These are phyloP conservation scores for Pelargonium citronellum DNA, from an alignment of 441 rosid species.

Conservation along the genomic window DNA sequence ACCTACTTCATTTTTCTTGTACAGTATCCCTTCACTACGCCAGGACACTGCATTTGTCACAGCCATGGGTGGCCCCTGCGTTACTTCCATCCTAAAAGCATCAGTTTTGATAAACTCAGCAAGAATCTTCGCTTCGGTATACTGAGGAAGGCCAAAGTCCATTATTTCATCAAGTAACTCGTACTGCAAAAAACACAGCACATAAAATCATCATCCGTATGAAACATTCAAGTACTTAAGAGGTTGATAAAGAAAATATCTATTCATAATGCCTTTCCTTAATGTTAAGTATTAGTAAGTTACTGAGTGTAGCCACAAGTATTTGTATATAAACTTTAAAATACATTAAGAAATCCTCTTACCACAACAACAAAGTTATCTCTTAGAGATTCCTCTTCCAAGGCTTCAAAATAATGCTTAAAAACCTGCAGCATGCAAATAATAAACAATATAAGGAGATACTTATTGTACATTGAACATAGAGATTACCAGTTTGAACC, in stretches of 20 bases:
- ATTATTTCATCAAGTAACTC: conserved; percentile 99
- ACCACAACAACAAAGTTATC: conserved; percentile 99
- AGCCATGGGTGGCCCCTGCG: conserved; percentile 98
- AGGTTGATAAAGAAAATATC: background rate
- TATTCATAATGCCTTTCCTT: background rate
- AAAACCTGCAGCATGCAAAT: conserved; percentile 49
- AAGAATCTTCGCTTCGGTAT: conserved; percentile 86
- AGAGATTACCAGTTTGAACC: background rate
- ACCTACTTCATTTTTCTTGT: conserved; percentile 89
- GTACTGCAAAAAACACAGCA: conserved; percentile 39
- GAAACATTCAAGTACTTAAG: background rate
- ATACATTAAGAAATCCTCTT: conserved; percentile 21
- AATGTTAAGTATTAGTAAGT: background rate
- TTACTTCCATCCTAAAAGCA: conserved; percentile 97
- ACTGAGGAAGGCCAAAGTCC: conserved; percentile 98
- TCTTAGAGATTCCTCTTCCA: conserved; percentile 93
- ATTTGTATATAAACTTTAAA: too few species aligned
- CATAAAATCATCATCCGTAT: background rate
- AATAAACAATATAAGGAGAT: background rate
- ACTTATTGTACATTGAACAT: background rate
- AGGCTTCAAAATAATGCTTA: conserved; percentile 92
- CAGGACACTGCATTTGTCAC: conserved; percentile 97
- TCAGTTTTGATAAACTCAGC: conserved; percentile 96
- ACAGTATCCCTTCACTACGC: conserved; percentile 91
- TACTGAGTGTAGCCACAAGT: too few species aligned